A percentile compares a stretch with the other conserved stretches of the same genome.
phyloP scores from a whole-genome alignment of 257 asterid genomes.

The Primulina huaijiensis region DNA sequence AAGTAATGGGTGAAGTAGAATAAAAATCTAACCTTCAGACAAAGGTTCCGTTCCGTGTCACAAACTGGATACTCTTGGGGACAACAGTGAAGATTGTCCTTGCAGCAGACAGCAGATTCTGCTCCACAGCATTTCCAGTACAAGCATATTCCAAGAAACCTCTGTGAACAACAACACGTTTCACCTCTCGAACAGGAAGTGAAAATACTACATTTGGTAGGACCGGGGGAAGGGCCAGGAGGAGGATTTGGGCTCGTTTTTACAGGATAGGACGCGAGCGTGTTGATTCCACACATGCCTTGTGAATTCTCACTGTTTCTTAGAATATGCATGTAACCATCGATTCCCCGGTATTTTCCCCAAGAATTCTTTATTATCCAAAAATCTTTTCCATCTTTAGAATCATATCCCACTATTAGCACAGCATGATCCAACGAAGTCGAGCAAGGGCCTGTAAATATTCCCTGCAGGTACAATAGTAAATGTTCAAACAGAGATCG shows the following conservation, averaged over 20 bases:
- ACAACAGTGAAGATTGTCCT: conserved; percentile 64
- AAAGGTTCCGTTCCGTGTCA: conserved; percentile 46
- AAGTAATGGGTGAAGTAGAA: neutral
- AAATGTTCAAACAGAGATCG: neutral
- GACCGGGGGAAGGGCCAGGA: conserved; percentile 70
- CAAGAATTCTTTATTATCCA: conserved; percentile 95
- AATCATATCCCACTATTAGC: conserved; percentile 77
- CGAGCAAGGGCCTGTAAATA: conserved; percentile 87
- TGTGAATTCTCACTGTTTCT: conserved; percentile 47
- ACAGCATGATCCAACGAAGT: conserved; percentile 85
- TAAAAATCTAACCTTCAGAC: conserved; percentile 59
- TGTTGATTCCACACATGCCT: conserved; percentile 84
- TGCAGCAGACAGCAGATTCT: conserved; percentile 74
- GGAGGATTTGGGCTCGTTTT: conserved; percentile 93
- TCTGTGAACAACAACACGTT: conserved; percentile 75
- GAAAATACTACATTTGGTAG: conserved; percentile 59
- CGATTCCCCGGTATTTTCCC: conserved; percentile 87
- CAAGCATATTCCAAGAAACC: conserved; percentile 66
- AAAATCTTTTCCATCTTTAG: conserved; percentile 68
- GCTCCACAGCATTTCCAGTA: conserved; percentile 78
- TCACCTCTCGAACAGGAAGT: conserved; percentile 65
- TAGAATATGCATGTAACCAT: conserved; percentile 72
- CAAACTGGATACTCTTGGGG: conserved; percentile 81
- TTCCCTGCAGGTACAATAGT: conserved; percentile 52
- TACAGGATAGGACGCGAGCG: conserved; percentile 79